Percentiles rank a stretch among this genome's conserved stretches.
Conservation (phyloP, 2,329 filamentous ascomycete genomes). For the Alternaria triticimaculans region DNA sequence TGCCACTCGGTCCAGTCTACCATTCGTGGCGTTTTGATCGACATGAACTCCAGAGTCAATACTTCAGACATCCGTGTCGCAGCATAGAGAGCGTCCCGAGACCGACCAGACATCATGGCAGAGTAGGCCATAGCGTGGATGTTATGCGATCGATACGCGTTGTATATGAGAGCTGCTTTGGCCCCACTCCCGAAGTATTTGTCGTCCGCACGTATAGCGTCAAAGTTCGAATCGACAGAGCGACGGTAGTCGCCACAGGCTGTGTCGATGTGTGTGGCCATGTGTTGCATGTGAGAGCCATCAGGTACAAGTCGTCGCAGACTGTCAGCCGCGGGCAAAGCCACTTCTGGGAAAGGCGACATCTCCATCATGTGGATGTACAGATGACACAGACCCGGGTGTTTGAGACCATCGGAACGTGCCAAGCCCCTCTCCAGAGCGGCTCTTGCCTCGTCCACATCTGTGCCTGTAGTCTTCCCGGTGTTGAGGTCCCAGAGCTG, state of each 20-base stretch:
- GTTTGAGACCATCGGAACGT: neutral
- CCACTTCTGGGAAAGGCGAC: slow-evolving; percentile 5
- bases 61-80: neutral
- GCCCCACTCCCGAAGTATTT: neutral
- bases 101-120: slow-evolving; percentile 5
- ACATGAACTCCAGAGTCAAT: slow-evolving; percentile 1
- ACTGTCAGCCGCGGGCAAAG: slow-evolving; percentile 1
- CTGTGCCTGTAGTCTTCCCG: slow-evolving; percentile 54
- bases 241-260: slow-evolving; percentile 10
- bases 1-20: slow-evolving; percentile 14
- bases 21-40: slow-evolving; percentile 7
- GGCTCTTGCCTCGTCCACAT: neutral
- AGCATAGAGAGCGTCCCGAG: neutral
- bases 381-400: slow-evolving; percentile 9
- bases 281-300: slow-evolving; percentile 12
- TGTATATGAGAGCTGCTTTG: slow-evolving; percentile 2
- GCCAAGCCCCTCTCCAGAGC: neutral
- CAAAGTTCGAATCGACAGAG: neutral
- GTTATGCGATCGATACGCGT: slow-evolving; percentile 9
- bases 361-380: slow-evolving; percentile 14
- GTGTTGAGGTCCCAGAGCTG: slow-evolving; percentile 64
- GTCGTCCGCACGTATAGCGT: slow-evolving; percentile 1
- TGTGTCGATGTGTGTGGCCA: slow-evolving; percentile 7
- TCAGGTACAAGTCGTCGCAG: slow-evolving; percentile 9
- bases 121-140: slow-evolving; percentile 7